These are phyloP conservation scores for Terfezia boudieri DNA, from an alignment of 495 filamentous ascomycete species.

Conservation along the genomic window DNA sequence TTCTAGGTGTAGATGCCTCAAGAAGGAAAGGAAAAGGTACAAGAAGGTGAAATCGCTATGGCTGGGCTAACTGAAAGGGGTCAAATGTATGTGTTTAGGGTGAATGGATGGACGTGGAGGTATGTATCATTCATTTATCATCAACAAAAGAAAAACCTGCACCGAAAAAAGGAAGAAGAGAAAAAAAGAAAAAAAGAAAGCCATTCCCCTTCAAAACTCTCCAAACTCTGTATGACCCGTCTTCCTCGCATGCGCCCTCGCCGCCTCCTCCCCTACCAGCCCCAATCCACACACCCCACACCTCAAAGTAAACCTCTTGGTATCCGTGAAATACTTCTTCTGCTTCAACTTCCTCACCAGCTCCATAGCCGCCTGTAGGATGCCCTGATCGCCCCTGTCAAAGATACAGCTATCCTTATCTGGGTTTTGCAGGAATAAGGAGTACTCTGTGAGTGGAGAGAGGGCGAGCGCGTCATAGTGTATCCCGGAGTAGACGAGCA, in stretches of 20 bases:
- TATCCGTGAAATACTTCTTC: constrained; percentile 80
- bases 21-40: no score
- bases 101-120: no score
- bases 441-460: constrained; percentile 35
- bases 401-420: constrained; percentile 65
- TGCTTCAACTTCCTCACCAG: constrained; percentile 45
- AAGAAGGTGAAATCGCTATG: no score
- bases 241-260: constrained; percentile 39
- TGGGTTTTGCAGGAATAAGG: constrained; percentile 21
- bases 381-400: constrained; percentile 39
- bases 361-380: constrained; percentile 44
- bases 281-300: constrained; percentile 56
- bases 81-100: no score
- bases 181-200: no score
- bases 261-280: constrained; percentile 52
- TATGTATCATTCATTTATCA: no score
- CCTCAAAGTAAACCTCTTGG: constrained; percentile 53
- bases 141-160: no score
- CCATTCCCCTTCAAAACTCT: constrained; percentile 22
- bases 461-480: constrained; percentile 88
- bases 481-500: constrained; percentile 81
- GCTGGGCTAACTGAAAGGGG: no score
- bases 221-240: constrained; percentile 54
- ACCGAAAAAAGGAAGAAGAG: no score
- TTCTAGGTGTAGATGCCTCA: no score